Evolutionary conservation across 1,139 yeast species (phyloP).

Genomic region (Taiozyma sp.): DNA sequence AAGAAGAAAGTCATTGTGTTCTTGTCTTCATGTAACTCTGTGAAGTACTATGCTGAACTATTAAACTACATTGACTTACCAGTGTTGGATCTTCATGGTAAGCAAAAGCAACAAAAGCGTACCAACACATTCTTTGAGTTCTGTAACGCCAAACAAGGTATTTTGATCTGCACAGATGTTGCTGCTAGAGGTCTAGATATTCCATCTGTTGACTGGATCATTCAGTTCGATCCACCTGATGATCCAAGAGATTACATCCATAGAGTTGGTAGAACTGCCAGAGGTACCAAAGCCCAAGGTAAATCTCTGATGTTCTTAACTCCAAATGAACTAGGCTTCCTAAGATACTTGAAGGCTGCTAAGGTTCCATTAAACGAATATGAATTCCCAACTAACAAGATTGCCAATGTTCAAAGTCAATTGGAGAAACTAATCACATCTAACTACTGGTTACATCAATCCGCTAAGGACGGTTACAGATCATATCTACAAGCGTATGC

Average conservation of each 20-base stretch:
- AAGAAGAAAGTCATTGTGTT: slow-evolving; percentile 93
- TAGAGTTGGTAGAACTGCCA: slow-evolving; percentile 97
- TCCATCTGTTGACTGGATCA: slow-evolving; percentile 96
- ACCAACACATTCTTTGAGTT: slow-evolving; percentile 97
- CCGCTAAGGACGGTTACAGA: slow-evolving; percentile 97
- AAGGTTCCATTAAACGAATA: slow-evolving; percentile 96
- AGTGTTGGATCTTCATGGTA: slow-evolving; percentile 93
- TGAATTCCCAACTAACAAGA: slow-evolving; percentile 90
- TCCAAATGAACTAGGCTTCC: slow-evolving; percentile 90
- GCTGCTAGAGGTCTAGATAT: slow-evolving; percentile 98
- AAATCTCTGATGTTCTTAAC: slow-evolving; percentile 91
- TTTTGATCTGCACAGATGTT: slow-evolving; percentile 91
- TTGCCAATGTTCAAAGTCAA: slow-evolving; percentile 94
- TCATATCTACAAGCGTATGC: slow-evolving; percentile 96
- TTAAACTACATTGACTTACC: slow-evolving; percentile 94
- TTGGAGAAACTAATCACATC: slow-evolving; percentile 86
- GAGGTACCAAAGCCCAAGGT: slow-evolving; percentile 91
- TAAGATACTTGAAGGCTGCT: slow-evolving; percentile 92
- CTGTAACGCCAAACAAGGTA: slow-evolving; percentile 94
- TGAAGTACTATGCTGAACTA: slow-evolving; percentile 90
- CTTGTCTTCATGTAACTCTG: slow-evolving; percentile 94
- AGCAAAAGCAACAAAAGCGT: slow-evolving; percentile 97
- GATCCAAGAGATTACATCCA: slow-evolving; percentile 98
- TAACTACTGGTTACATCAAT: slow-evolving; percentile 90
- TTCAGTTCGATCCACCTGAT: slow-evolving; percentile 98